Base-by-base conservation (phyloP, 208 protist species). In the Giardia muris region DNA sequence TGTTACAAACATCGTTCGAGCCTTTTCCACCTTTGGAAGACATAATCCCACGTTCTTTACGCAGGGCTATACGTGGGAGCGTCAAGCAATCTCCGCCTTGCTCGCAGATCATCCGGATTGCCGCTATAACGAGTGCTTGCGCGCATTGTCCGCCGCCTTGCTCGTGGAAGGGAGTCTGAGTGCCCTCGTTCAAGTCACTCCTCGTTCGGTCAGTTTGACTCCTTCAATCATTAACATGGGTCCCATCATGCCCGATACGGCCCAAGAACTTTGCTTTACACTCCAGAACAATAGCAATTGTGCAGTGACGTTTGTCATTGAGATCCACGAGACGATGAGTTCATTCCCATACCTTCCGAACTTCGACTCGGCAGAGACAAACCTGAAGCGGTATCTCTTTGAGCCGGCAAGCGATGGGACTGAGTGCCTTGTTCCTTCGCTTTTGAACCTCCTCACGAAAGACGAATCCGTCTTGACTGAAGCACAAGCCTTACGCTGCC, bases 261-360 rank as follows among this genome's bases (percentile, higher is more conserved):
- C 19, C 57, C 57, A 76, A 10, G 57, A 76, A 39, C 10, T 76
- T 10, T 30, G 30, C 57, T 76, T 76, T 76, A 30, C 30, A 30
- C 57, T 76, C 30, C 10, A 76, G 30, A 76, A 76, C 57, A 76
- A 30, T 30, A 76, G 57, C 57, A 76, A 90, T 45, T 90, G 87
- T 47, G 46, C 87, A 1, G 48, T 90, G n/a, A 67, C 10, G 19
- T 90, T 47, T 45, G 45, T 45, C 1, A 4, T 90, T 2, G 87
- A 90, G 44, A 90, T 90, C 43, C 87, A 90, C 48, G 87, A 90
- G 48, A 90, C 48, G n/a, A 47, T 90, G 43, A 44, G 0, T n/a
- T n/a, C 46, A 0, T 47, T 90, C 42, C n/a, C 2, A 4, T 10
- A 45, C 42, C 87, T 47, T 67, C 1, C 43, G 2, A 43, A 89